Conservation (phyloP, 331 rosid genomes). For the Quercus lobata region DNA sequence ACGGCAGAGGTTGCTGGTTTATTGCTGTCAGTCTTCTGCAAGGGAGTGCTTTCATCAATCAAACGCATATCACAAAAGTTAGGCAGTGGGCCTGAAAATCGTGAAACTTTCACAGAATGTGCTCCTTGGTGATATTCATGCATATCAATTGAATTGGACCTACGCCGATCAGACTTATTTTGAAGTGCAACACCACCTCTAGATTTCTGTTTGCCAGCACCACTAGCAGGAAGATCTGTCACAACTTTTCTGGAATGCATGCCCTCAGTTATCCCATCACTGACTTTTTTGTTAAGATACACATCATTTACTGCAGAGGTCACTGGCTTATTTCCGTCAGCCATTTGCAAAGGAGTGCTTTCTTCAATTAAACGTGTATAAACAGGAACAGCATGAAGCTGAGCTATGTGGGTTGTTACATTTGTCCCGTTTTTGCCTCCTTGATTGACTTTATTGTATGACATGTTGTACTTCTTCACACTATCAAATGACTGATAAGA, state of each 20-base stretch:
- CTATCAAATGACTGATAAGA: slow-evolving; percentile 32
- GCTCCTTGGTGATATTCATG: slow-evolving; percentile 44
- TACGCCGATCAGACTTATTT: slow-evolving; percentile 28
- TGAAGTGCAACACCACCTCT: slow-evolving; percentile 30
- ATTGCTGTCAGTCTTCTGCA: too few relatives aligned
- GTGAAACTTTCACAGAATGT: slow-evolving; percentile 31
- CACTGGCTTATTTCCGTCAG: slow-evolving; percentile 28
- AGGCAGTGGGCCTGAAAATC: slow-evolving; percentile 27
- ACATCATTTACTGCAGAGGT: slow-evolving; percentile 28
- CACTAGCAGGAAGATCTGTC: slow-evolving; percentile 30
- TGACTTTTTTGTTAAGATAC: slow-evolving; percentile 15
- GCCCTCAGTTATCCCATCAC: slow-evolving; percentile 24
- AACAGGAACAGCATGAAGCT: slow-evolving; percentile 56
- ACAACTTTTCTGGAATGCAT: slow-evolving; percentile 12
- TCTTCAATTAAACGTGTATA: slow-evolving; percentile 64
- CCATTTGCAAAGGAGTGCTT: slow-evolving; percentile 32
- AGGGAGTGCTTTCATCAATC: too few relatives aligned
- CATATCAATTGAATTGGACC: slow-evolving; percentile 32
- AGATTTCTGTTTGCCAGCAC: slow-evolving; percentile 38
- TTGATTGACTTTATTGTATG: slow-evolving; percentile 61
- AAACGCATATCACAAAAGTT: slow-evolving; percentile 20
- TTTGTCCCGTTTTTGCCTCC: slow-evolving; percentile 47
- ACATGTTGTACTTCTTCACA: slow-evolving; percentile 52
- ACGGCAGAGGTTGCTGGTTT: too few relatives aligned
- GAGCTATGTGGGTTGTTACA: slow-evolving; percentile 52